Percentiles rank a stretch among this genome's conserved stretches.
phyloP scores from a whole-genome alignment of 148 eudicot genomes.

The Salicornia ramosissima region DNA sequence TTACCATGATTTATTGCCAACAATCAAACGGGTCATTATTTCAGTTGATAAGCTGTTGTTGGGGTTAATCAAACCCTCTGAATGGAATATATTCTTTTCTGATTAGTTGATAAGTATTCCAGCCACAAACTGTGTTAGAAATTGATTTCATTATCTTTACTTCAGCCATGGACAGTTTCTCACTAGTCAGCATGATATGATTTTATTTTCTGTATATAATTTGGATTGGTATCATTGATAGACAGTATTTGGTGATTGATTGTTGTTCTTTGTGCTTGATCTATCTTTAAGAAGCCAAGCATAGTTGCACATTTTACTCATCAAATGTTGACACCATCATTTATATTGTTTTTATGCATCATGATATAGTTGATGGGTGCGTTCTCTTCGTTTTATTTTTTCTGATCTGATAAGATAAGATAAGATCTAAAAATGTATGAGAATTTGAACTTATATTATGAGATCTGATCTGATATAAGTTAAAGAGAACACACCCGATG shows the following conservation, averaged over 20 bases:
- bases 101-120: conserved; percentile 3
- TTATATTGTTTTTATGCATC: neutral
- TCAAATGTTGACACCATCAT: neutral
- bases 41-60: neutral
- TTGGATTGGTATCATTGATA: neutral
- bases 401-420: too few relatives aligned
- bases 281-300: neutral
- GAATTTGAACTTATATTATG: too few relatives aligned
- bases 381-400: too few relatives aligned
- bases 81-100: conserved; percentile 11
- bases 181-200: neutral
- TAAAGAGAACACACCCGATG: too few relatives aligned
- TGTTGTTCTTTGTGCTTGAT: neutral
- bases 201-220: neutral
- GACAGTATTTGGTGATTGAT: neutral
- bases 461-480: too few relatives aligned
- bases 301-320: neutral
- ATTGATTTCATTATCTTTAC: neutral
- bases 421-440: too few relatives aligned
- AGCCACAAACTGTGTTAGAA: neutral
- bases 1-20: too few relatives aligned
- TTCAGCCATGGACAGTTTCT: neutral
- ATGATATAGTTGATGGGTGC: neutral
- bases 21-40: too few relatives aligned
- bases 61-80: neutral